Base-by-base conservation (phyloP, 2,329 filamentous ascomycete genomes). In the Aureobasidium vineae region DNA sequence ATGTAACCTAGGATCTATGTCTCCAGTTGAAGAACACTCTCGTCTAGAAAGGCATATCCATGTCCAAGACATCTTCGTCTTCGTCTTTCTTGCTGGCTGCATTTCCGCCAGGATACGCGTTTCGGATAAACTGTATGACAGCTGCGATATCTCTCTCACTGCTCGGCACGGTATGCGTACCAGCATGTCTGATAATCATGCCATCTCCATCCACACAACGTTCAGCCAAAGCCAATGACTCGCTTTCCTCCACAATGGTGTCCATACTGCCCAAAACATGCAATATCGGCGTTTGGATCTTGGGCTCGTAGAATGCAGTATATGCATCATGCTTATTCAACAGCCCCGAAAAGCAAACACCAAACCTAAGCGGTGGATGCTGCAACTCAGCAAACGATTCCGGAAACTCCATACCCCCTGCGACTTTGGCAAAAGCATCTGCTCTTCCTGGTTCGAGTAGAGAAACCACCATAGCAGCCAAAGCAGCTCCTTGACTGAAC, bases 201-300 rank as follows among this genome's bases (percentile, higher is more conserved):
- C 66, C 66, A 28, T 72, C 70, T 8, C 74, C 49, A 19, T 26
- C 74, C 26, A 70, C 83, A 76, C 88, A 91, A 50, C 83, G 82
- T 23, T 92, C 87, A 2, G 90, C 82, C 67, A 97, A 78, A 26
- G 81, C 84, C 72, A 85, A 81, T 75, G 86, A 90, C 73, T 90
- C 81, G 63, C 78, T 78, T 80, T 97, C 93, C 40, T 92, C 90
- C 0, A 97, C 92, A 0, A 97, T 91, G 2, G 89, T 91, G 79
- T 97, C 94, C 71, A 97, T 79, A 63, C 86, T 89, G 0, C 94
- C 94, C 33, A 97, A 76, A 71, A 92, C 89, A 79, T 97, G 92
- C 77, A 96, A 76, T 68, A 90, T 86, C 0, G 91, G 90, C 67
- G 93, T 97, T 68, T 75, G 76, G 67, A 97, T 88, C 75, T 84